Evolutionary conservation across 495 filamentous ascomycete genomes (phyloP).

Genomic region (Usnea hakonensis): DNA sequence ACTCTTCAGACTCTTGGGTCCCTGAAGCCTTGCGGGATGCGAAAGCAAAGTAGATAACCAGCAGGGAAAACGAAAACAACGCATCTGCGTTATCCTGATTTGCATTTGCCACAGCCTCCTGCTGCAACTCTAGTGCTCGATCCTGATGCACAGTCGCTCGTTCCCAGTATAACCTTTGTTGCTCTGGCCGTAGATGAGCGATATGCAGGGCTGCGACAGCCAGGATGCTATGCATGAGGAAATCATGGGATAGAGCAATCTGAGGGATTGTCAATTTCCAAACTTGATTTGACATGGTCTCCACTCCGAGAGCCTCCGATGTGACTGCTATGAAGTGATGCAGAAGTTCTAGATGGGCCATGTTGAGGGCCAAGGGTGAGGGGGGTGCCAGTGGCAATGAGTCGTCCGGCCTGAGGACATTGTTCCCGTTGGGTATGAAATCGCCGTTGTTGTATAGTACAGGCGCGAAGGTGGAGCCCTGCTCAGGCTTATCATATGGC

Average conservation of each 20-base stretch:
- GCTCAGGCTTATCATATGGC: neutral
- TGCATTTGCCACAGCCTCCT: constrained; percentile 23
- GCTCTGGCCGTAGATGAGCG: constrained; percentile 29
- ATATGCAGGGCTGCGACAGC: constrained; percentile 40
- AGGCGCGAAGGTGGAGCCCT: neutral
- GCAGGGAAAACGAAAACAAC: constrained; percentile 38
- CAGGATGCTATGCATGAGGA: constrained; percentile 38
- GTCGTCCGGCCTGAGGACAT: neutral
- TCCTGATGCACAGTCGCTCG: constrained; percentile 38
- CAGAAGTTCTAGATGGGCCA: constrained; percentile 34
- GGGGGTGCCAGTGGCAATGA: constrained; percentile 13
- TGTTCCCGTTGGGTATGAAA: neutral
- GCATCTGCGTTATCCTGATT: constrained; percentile 37
- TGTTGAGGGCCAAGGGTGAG: constrained; percentile 20
- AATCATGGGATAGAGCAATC: constrained; percentile 38
- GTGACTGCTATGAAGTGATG: constrained; percentile 34
- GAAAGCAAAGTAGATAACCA: constrained; percentile 41
- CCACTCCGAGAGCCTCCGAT: constrained; percentile 25
- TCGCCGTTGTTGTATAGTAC: neutral
- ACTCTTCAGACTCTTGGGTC: constrained; percentile 21
- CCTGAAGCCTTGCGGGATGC: constrained; percentile 34
- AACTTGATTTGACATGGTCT: constrained; percentile 24
- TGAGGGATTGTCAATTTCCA: constrained; percentile 36
- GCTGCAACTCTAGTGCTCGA: constrained; percentile 33
- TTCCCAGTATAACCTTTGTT: constrained; percentile 19